Conservation (phyloP, 2,329 filamentous ascomycete genomes). For the Fusarium annulatum region DNA sequence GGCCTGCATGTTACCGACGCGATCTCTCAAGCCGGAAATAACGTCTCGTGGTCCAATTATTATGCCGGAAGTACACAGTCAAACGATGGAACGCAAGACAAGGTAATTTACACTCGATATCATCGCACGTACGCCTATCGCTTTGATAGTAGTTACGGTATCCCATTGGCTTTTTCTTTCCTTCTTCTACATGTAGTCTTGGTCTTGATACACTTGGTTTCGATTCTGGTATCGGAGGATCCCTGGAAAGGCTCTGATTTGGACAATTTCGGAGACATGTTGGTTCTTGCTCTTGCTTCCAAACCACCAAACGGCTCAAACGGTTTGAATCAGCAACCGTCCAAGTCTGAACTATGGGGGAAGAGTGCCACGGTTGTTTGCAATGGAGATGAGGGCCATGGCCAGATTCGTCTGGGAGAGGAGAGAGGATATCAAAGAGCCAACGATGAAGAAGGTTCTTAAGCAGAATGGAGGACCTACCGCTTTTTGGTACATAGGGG, state of each 20-base stretch:
- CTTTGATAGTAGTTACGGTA: not conserved
- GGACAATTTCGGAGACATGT: not conserved
- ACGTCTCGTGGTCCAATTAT: too few relatives aligned
- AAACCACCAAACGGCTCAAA: not conserved
- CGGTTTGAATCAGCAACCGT: fast-evolving
- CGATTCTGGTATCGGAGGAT: fast-evolving
- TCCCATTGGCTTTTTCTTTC: fast-evolving
- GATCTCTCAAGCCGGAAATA: not conserved
- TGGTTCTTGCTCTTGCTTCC: not conserved
- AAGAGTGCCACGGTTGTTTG: fast-evolving
- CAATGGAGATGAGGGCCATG: fast-evolving
- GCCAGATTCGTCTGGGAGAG: fast-evolving
- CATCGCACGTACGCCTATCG: not conserved
- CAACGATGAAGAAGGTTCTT: not conserved
- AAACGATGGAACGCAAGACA: not conserved
- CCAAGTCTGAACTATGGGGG: not conserved
- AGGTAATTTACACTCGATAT: not conserved
- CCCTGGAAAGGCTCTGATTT: not conserved
- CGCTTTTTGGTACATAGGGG: too few relatives aligned
- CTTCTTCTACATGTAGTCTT: fast-evolving
- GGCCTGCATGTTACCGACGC: not conserved
- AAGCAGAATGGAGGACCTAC: not conserved
- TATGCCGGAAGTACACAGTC: too few relatives aligned
- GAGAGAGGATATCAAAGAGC: not conserved
- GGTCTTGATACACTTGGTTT: fast-evolving